Conservation (phyloP, 768 basidiomycete species). For the Auriscalpium orientale region DNA sequence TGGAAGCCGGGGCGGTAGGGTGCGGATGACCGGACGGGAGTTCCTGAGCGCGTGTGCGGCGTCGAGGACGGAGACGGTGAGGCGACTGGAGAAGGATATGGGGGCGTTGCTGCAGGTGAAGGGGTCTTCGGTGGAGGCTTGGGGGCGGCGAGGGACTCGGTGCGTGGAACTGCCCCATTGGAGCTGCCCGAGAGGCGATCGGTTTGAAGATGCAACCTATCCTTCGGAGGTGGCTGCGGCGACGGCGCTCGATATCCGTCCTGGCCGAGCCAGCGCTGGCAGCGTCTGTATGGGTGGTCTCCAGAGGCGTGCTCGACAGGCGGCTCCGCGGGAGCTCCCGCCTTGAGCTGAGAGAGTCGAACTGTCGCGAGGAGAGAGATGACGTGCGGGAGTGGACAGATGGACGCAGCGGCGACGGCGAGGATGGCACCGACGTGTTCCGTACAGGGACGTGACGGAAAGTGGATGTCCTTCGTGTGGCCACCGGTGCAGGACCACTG, state of each 20-base stretch:
- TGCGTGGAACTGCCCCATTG: neutral
- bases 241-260: neutral
- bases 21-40: conserved; percentile 26
- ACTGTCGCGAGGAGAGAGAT: conserved; percentile 14
- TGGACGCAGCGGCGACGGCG: conserved; percentile 30
- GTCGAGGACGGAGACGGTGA: conserved; percentile 17
- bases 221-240: neutral
- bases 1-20: conserved; percentile 92
- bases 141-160: neutral
- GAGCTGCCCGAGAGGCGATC: neutral
- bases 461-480: conserved; percentile 36
- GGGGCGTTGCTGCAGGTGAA: conserved; percentile 17
- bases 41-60: neutral
- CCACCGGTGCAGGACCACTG: conserved; percentile 2
- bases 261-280: neutral
- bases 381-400: conserved; percentile 13
- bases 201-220: neutral
- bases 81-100: conserved; percentile 9
- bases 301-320: conserved; percentile 13
- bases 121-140: conserved; percentile 1
- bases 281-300: neutral
- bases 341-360: conserved; percentile 9
- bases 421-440: conserved; percentile 16
- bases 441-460: conserved; percentile 45
- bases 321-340: conserved; percentile 8